Evolutionary conservation across 2,329 filamentous ascomycete species (phyloP).

Genomic region (Fusarium ramigenum): DNA sequence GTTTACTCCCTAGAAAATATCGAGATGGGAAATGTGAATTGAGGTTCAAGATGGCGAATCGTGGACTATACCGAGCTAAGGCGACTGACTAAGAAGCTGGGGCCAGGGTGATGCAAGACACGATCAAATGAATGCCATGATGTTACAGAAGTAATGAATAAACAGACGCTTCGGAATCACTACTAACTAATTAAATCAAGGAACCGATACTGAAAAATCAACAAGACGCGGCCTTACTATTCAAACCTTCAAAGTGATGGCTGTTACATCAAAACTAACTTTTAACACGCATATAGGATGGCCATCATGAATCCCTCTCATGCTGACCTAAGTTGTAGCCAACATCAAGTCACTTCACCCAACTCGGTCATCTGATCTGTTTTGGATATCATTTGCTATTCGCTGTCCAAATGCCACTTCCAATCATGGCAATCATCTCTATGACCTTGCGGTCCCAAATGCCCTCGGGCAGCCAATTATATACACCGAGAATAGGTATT

Average conservation of each 20-base stretch:
- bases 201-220: background rate
- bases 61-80: background rate
- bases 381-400: background rate
- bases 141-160: background rate
- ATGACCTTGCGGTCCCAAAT: slow-evolving; percentile 33
- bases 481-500: slow-evolving; percentile 45
- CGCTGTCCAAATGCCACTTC: slow-evolving; percentile 36
- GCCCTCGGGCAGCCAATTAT: slow-evolving; percentile 37
- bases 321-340: slow-evolving; percentile 3
- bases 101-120: slow-evolving; percentile 14
- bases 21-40: background rate
- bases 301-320: background rate
- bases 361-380: background rate
- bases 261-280: background rate
- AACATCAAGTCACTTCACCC: background rate
- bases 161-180: background rate
- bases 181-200: background rate
- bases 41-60: slow-evolving; percentile 14
- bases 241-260: background rate
- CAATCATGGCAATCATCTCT: slow-evolving; percentile 31
- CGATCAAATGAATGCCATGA: background rate
- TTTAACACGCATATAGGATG: background rate
- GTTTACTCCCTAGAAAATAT: background rate
- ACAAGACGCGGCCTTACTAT: background rate
- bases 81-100: slow-evolving; percentile 23